phyloP scores from a whole-genome alignment of 2,329 filamentous ascomycete species.

The Aulographum hederae region DNA sequence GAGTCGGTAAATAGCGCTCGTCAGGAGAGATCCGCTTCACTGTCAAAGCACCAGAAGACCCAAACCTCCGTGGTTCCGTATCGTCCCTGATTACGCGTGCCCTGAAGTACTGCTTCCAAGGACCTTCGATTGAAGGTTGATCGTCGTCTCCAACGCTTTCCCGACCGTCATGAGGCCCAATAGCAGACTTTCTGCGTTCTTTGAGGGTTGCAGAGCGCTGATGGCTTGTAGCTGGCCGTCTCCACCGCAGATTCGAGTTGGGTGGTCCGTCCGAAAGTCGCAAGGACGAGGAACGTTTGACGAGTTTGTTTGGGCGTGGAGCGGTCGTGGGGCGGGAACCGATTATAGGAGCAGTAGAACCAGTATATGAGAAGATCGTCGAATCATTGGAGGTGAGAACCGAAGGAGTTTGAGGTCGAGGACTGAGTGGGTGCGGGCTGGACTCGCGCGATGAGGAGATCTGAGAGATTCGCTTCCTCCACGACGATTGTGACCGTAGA shows the following conservation, averaged over 20 bases:
- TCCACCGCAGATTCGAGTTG: constrained; percentile 26
- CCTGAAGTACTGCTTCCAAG: constrained; percentile 19
- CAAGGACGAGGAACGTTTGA: constrained; percentile 50
- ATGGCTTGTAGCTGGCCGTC: constrained; percentile 55
- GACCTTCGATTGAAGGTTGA: constrained; percentile 7
- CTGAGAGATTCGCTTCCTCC: constrained; percentile 53
- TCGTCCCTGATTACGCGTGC: constrained; percentile 15
- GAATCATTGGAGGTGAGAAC: constrained; percentile 44
- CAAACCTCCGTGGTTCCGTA: neutral
- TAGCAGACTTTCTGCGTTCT: constrained; percentile 1
- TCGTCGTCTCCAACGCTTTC: too few species aligned
- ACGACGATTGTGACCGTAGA: constrained; percentile 34
- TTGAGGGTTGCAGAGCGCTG: constrained; percentile 56
- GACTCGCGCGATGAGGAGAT: constrained; percentile 47
- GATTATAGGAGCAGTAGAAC: constrained; percentile 46
- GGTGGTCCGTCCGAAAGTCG: constrained; percentile 26
- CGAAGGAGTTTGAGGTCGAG: constrained; percentile 47
- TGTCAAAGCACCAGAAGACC: neutral
- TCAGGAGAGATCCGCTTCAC: constrained; percentile 26
- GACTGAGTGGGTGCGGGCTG: constrained; percentile 41
- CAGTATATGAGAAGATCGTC: constrained; percentile 24
- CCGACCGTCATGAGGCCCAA: too few species aligned
- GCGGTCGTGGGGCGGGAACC: constrained; percentile 18
- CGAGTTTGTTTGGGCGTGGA: constrained; percentile 53
- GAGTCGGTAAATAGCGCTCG: constrained; percentile 24